Evolutionary conservation across 805 yeast species (phyloP).

Genomic region (Metschnikowia lunata): DNA sequence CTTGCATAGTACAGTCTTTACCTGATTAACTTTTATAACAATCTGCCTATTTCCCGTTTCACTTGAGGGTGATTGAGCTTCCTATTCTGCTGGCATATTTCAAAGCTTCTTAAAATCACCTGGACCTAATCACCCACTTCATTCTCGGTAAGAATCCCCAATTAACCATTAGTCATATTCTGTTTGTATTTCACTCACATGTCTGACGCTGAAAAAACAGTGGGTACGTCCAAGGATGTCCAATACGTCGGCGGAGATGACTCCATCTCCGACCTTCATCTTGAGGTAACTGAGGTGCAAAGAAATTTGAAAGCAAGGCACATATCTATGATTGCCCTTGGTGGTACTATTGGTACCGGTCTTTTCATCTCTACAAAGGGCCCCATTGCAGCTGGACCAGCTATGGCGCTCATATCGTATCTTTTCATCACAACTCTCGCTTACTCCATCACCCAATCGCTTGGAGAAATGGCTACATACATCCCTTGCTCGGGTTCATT

Average conservation of each 20-base stretch:
- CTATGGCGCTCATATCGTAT: conserved; percentile 59
- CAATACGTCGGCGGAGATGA: conserved; percentile 20
- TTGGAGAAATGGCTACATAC: conserved; percentile 80
- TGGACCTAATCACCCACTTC: not conserved
- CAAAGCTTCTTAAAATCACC: not conserved
- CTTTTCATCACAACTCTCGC: conserved; percentile 63
- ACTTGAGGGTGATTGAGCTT: no score
- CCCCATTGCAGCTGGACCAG: conserved; percentile 67
- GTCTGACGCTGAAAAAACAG: conserved; percentile 15
- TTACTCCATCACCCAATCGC: conserved; percentile 61
- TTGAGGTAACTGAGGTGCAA: conserved; percentile 40
- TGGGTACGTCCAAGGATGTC: conserved; percentile 15
- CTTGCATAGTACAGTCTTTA: no score
- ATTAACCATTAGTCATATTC: not conserved
- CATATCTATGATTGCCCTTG: conserved; percentile 71
- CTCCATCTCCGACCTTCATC: conserved; percentile 8
- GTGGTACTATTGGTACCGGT: conserved; percentile 81
- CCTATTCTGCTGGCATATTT: not conserved
- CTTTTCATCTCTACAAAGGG: conserved; percentile 61
- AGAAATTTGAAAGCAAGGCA: conserved; percentile 63
- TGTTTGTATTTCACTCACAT: not conserved
- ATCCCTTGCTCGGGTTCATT: conserved; percentile 68
- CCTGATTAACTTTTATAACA: no score
- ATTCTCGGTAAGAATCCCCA: not conserved
- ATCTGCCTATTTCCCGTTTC: no score